Evolutionary conservation across 345 rosid genomes (phyloP), one percentile per base, ranked within the genome.

Genomic region (Citrus maxima): DNA sequence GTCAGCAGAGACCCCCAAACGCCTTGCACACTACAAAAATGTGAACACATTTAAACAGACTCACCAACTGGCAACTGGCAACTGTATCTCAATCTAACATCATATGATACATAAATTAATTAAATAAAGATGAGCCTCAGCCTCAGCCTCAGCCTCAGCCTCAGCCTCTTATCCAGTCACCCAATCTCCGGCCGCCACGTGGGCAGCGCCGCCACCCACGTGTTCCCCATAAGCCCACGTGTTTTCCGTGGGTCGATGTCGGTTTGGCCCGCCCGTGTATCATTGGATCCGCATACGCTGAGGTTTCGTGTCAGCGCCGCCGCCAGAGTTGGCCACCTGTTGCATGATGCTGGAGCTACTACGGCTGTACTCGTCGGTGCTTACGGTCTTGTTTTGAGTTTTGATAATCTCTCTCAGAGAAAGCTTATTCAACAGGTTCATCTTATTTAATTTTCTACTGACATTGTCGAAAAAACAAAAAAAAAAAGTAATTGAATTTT

Each of bases 361-460:
- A 84, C 85, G 12, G 89, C 90, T 3, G 93, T 93, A 2, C 89
- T 93, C 25, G 88, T 88, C 54, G 95, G 98, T 64, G 97, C 99
- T 0, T 93, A 91, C 76, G 80, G 82, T 60, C 92, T 95, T 4
- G 98, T 93, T 65, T 79, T 80, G 63, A 49, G 87, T 64, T 95
- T 95, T 74, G 91, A 95, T 42, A 73, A 27, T 76, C 97, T 95
- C 85, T 88, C 95, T 24, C 79, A 82, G 51, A 84, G 87, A 46
- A 80, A 92, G 76, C 64, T 90, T 38, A 93, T 95, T 73, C 84
- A 86, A 27, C 98, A 90, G 98, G 98, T 84, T 63, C 2, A 24
- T 5, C 4, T 6, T 60, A 60, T n/a, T 60, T 24, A 24, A 12
- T 24, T 24, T 24, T n/a, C 0, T 27, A n/a, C 3, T 62, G 37